Evolutionary conservation across 495 filamentous ascomycete genomes (phyloP).

Genomic region (Neurospora tetraspora): DNA sequence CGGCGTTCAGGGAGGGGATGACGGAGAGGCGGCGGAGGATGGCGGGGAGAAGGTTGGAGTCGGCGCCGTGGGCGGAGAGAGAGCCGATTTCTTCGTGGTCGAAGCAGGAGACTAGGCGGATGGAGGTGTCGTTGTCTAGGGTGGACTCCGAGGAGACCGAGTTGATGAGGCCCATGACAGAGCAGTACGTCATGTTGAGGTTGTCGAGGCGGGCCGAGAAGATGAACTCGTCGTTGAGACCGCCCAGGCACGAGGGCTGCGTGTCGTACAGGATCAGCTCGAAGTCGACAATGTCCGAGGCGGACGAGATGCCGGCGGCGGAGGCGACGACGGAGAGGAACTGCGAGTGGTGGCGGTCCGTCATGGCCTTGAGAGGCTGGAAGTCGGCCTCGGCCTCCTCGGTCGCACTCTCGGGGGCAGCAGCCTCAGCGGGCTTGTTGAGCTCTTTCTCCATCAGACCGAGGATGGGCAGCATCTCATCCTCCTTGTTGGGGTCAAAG

Average conservation of each 20-base stretch:
- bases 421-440: constrained; percentile 46
- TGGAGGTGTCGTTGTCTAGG: constrained; percentile 65
- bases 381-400: constrained; percentile 43
- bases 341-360: constrained; percentile 81
- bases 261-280: constrained; percentile 95
- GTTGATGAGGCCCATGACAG: constrained; percentile 67
- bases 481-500: constrained; percentile 94
- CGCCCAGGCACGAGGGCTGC: constrained; percentile 79
- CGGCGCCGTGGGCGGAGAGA: constrained; percentile 80
- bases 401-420: constrained; percentile 27
- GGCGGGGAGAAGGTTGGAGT: constrained; percentile 83
- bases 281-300: constrained; percentile 76
- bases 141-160: constrained; percentile 52
- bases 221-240: constrained; percentile 87
- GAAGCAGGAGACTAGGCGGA: constrained; percentile 84
- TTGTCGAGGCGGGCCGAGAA: constrained; percentile 92
- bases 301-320: constrained; percentile 54
- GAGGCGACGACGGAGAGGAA: constrained; percentile 79
- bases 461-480: constrained; percentile 86
- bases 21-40: constrained; percentile 81
- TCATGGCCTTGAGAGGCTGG: constrained; percentile 62
- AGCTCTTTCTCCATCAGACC: constrained; percentile 81
- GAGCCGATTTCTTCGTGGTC: constrained; percentile 98
- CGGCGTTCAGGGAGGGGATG: constrained; percentile 43
- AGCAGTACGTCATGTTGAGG: constrained; percentile 88